Percentiles rank a stretch among this genome's conserved stretches.
phyloP scores from a whole-genome alignment of 1,284 basidiomycete genomes.

The Cronartium quercuum region DNA sequence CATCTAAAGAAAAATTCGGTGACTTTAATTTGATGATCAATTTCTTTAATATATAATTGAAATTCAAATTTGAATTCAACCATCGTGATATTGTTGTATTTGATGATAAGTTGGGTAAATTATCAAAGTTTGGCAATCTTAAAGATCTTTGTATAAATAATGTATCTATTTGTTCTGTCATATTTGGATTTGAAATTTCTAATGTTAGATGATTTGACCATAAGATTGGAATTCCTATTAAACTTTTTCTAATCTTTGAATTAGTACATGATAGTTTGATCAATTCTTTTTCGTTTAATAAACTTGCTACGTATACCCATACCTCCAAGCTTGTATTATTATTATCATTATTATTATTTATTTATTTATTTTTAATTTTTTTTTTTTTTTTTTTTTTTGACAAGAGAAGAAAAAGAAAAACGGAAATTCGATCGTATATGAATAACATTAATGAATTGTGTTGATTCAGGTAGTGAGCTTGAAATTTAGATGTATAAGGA shows the following conservation, averaged over 20 bases:
- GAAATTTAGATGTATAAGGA: not conserved
- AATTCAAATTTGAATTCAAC: too few species aligned
- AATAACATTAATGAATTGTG: not conserved
- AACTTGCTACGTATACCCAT: conserved; percentile 14
- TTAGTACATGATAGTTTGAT: conserved; percentile 21
- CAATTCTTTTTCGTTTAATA: conserved; percentile 16
- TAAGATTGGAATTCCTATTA: conserved; percentile 6
- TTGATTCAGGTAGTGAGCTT: not conserved
- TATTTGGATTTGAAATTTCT: not conserved
- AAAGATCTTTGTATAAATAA: conserved; percentile 9
- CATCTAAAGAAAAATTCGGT: conserved; percentile 11
- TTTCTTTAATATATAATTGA: conserved; percentile 6
- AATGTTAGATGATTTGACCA: conserved; percentile 16
- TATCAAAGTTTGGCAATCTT: conserved; percentile 1
- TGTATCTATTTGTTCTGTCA: conserved; percentile 9
- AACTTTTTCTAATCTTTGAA: not conserved
- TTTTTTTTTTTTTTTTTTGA: too few species aligned
- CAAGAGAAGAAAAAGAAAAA: not conserved
- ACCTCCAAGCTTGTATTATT: conserved; percentile 5
- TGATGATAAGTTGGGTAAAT: too few species aligned
- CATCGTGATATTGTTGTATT: too few species aligned
- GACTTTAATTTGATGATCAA: not conserved
- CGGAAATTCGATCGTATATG: not conserved
- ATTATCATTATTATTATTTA: not conserved
- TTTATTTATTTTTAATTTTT: not conserved